Evolutionary conservation across 139 green algal genomes (phyloP), one percentile per base, ranked within the genome.

Genomic region (Protoeuglena noctilucae): DNA sequence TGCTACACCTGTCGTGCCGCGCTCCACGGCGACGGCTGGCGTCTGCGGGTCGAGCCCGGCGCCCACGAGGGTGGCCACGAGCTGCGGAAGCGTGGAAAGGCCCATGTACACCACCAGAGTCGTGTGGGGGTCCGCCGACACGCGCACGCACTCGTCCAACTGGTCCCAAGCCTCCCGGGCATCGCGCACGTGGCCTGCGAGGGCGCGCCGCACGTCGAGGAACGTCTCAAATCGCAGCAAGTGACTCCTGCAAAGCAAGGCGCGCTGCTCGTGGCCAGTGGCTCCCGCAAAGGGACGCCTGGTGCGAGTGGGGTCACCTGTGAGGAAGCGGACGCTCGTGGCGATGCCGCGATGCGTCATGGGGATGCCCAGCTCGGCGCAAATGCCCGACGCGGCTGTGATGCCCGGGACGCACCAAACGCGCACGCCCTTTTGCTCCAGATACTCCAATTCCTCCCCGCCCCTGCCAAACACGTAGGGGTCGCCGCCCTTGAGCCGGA

Each of bases 31-130:
- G 3, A 94, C 82, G 3, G 87, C 84, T n/a, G 92, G 90, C 1
- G 79, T 91, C 18, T 65, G 48, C 0, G 64, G 28, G 3, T 29
- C 9, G 17, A 88, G 54, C 3, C 88, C 88, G 9, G 62, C 60
- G 14, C 47, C 53, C 2, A 68, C 28, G 18, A 99, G 72, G 63
- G 79, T 69, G 47, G 57, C n/a, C 1, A 66, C 58, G 28, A 95
- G 72, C 7, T 31, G 46, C 4, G 84, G 80, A 43, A 99, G 75
- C 26, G 82, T 96, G 25, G 60, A 62, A 23, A 99, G 74, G 1
- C 91, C 91, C 92, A 99, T 99, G 76, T 99, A 99, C 4, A 97
- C 76, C 0, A 97, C 81, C 3, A 97, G 81, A 3, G 92, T 99
- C 41, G 89, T 91, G 75, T 87, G 47, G 0, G 75, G 70, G 67